These are phyloP conservation scores for Rozella allomycis DNA, from an alignment of 371 early-diverging fungal genomes.

Conservation along the genomic window DNA sequence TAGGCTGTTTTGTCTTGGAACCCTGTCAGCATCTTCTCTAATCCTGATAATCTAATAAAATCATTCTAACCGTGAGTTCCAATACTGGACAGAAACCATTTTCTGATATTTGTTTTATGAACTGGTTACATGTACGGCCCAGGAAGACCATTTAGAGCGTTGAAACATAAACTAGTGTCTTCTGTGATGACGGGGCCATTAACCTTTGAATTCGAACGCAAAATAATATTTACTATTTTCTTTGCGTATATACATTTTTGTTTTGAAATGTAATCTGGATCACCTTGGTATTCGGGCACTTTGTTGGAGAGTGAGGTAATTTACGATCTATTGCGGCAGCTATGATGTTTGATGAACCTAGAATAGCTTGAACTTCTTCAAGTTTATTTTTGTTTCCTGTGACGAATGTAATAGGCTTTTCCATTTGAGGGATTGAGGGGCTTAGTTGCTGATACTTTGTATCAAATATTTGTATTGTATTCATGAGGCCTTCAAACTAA, in stretches of 20 bases:
- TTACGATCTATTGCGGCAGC: conserved; percentile 1
- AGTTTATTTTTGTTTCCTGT: conserved; percentile 84
- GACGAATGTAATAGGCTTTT: conserved; percentile 25
- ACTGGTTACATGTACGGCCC: conserved; percentile 53
- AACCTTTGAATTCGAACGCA: conserved; percentile 5
- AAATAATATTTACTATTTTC: conserved; percentile 8
- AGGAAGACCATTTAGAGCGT: conserved; percentile 72
- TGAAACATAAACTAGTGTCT: conserved; percentile 81
- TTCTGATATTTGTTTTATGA: conserved; percentile 9
- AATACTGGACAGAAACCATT: conserved; percentile 73
- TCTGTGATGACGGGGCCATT: conserved; percentile 72
- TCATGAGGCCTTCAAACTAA: no score
- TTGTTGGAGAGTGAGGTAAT: background rate
- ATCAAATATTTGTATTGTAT: no score
- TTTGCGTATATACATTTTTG: conserved; percentile 61
- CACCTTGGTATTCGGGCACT: conserved; percentile 79
- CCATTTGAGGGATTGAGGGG: no score
- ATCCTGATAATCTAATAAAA: conserved; percentile 9
- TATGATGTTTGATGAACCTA: conserved; percentile 11
- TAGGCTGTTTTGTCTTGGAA: conserved; percentile 64
- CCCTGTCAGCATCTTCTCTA: conserved; percentile 59
- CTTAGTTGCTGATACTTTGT: no score
- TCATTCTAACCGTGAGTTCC: conserved; percentile 36
- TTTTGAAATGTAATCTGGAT: conserved; percentile 39
- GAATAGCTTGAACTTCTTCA: conserved; percentile 59